Conservation (phyloP, 2,329 filamentous ascomycete species). For the Byssoonygena ceratinophila region DNA sequence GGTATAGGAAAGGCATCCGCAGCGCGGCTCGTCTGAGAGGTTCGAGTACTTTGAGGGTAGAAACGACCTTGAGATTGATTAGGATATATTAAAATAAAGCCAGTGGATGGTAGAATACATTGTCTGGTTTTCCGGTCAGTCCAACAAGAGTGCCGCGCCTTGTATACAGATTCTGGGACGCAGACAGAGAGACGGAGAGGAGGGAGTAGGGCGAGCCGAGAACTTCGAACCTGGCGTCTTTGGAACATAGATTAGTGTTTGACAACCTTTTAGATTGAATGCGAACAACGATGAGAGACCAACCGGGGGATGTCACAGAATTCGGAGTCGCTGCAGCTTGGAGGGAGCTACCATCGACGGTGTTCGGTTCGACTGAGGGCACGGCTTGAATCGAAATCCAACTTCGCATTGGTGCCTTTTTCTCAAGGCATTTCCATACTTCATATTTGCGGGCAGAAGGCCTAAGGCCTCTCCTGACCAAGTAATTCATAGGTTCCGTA, state of each 20-base stretch:
- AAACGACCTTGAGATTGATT: constrained; percentile 55
- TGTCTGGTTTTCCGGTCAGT: constrained; percentile 79
- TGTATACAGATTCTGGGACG: constrained; percentile 88
- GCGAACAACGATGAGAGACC: constrained; percentile 6
- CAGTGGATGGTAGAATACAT: constrained; percentile 46
- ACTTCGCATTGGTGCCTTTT: constrained; percentile 24
- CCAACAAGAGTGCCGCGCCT: constrained; percentile 82
- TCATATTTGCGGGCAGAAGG: constrained; percentile 26
- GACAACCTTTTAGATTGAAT: no score
- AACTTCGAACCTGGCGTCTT: constrained; percentile 92
- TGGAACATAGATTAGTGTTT: neutral
- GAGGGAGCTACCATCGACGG: constrained; percentile 29
- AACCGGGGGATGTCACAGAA: constrained; percentile 36
- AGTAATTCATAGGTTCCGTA: constrained; percentile 27
- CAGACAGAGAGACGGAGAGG: constrained; percentile 82
- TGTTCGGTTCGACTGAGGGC: constrained; percentile 30
- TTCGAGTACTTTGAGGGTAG: constrained; percentile 75
- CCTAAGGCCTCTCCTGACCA: constrained; percentile 29
- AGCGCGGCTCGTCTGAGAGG: constrained; percentile 69
- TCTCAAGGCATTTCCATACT: constrained; percentile 16
- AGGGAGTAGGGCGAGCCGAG: constrained; percentile 86
- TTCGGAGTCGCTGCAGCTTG: constrained; percentile 28
- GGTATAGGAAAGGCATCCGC: constrained; percentile 90
- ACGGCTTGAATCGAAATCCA: constrained; percentile 38
- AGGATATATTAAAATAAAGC: neutral